A percentile compares a stretch with the other conserved stretches of the same genome.
phyloP scores from a whole-genome alignment of 179 eudicot genomes.

The Beta macrorhiza region DNA sequence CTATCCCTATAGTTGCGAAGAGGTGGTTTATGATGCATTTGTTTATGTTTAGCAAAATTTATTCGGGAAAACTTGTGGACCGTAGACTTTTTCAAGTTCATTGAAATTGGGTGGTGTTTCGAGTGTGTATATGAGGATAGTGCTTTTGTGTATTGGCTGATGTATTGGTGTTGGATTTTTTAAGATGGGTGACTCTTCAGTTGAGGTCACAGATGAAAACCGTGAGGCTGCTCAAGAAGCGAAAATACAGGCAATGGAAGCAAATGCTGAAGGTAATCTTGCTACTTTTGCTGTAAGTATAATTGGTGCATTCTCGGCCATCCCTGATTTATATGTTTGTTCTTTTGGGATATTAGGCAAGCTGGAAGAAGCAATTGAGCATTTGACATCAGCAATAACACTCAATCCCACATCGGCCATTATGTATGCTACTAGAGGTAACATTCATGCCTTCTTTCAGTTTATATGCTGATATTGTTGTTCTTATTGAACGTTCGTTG shows the following conservation, averaged over 20 bases:
- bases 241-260: constrained; percentile 74
- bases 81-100: neutral
- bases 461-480: neutral
- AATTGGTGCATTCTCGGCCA: neutral
- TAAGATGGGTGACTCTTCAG: constrained; percentile 87
- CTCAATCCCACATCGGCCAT: constrained; percentile 86
- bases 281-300: neutral
- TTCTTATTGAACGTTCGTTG: neutral
- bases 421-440: constrained; percentile 95
- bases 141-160: neutral
- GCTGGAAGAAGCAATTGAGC: constrained; percentile 78
- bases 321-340: neutral
- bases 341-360: constrained; percentile 48
- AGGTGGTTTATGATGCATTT: constrained; percentile 2
- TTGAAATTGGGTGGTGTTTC: neutral
- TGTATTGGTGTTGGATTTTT: constrained; percentile 7
- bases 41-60: neutral
- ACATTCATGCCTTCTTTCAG: neutral
- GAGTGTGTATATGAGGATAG: neutral
- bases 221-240: constrained; percentile 85
- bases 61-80: neutral
- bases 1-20: neutral
- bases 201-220: constrained; percentile 83
- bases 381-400: constrained; percentile 75
- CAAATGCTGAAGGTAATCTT: constrained; percentile 67